Evolutionary conservation across 2,329 filamentous ascomycete species (phyloP), one percentile per base, ranked within the genome.

Genomic region (Fusarium devonianum): DNA sequence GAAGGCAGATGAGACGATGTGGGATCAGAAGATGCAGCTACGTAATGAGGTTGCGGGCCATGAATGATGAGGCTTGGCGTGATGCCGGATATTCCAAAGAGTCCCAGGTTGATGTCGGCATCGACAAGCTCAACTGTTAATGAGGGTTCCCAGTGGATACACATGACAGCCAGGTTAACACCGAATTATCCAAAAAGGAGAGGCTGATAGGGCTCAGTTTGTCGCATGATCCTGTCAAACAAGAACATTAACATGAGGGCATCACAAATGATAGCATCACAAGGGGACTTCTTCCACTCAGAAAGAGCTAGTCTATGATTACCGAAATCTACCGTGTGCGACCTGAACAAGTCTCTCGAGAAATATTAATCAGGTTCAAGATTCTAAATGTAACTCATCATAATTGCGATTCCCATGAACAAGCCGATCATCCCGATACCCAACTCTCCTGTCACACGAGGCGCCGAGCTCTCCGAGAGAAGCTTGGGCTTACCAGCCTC

Each of bases 391-490:
- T 25, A 39, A 8, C 16, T 12, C 18, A 37, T 43, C 16, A 38
- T 37, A 17, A 39, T 13, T 17, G 30, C 26, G 12, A 37, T 22
- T 7, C 59, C 45, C 17, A 50, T 18, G 22, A 45, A 19, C 37
- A 28, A 18, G 5, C 12, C 18, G 7, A 26, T 21, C 22, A 42
- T 32, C 37, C 42, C 49, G 25, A 17, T 16, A n/a, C 13, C 30
- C 8, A 40, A 16, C 7, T 23, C 26, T 4, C 12, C 9, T 7
- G 44, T 14, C 26, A 42, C 38, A 11, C 50, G 43, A 16, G 60
- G 26, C n/a, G 59, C 62, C 25, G 58, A 53, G 26, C 61, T 65
- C 28, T 66, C 62, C 56, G 58, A 65, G 12, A 68, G 47, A 37
- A 67, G 46, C 21, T 55, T 55, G 12, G 53, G 33, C 19, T 42